Percentiles rank a stretch among this genome's conserved stretches.
These are phyloP conservation scores for Lepiota brunneoincarnata DNA, from an alignment of 768 basidiomycete species.

Conservation along the genomic window DNA sequence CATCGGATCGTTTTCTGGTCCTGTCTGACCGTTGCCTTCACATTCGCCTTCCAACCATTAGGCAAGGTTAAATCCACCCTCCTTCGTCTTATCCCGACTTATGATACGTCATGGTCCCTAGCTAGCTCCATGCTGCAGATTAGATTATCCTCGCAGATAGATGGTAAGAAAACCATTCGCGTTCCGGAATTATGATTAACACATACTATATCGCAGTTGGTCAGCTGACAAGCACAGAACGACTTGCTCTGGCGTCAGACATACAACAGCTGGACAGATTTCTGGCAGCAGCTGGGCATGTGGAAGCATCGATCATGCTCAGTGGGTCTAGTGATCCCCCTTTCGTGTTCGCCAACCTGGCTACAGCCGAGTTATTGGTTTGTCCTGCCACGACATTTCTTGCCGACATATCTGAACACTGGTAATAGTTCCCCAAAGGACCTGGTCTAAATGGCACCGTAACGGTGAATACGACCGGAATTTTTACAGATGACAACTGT, in stretches of 20 bases:
- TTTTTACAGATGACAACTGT: constrained; percentile 48
- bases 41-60: constrained; percentile 55
- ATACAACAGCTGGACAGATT: constrained; percentile 48
- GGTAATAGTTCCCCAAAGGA: constrained; percentile 37
- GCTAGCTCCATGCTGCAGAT: constrained; percentile 43
- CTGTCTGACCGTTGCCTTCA: constrained; percentile 40
- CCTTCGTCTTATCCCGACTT: not conserved
- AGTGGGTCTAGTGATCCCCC: constrained; percentile 55
- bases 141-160: constrained; percentile 22
- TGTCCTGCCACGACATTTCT: constrained; percentile 7
- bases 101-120: constrained; percentile 17
- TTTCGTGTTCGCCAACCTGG: constrained; percentile 51
- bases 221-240: constrained; percentile 37
- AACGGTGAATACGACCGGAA: constrained; percentile 48
- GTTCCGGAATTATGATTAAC: not conserved
- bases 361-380: constrained; percentile 52
- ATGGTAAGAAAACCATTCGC: constrained; percentile 19
- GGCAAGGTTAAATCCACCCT: constrained; percentile 33
- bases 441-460: constrained; percentile 51
- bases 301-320: constrained; percentile 39
- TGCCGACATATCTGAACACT: not conserved
- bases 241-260: constrained; percentile 44
- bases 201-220: constrained; percentile 22
- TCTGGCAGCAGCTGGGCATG: constrained; percentile 57
- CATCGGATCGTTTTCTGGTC: constrained; percentile 58